These are phyloP conservation scores for Naegleria gruberi DNA, from an alignment of 208 protist genomes.

Conservation along the genomic window DNA sequence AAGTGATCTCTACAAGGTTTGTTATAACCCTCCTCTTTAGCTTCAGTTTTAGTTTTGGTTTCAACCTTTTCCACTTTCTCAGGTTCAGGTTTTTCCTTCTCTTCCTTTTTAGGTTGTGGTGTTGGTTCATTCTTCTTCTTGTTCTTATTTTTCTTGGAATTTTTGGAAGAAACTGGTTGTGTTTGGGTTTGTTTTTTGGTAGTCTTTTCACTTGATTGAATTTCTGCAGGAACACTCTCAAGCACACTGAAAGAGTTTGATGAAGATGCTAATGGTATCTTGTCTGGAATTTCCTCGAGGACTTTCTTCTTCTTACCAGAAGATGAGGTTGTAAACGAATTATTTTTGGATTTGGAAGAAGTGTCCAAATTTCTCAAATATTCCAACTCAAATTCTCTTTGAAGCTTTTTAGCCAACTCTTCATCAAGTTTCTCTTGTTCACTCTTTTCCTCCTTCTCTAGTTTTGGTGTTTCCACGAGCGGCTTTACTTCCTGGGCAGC, in stretches of 20 bases:
- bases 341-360: background rate
- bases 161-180: background rate
- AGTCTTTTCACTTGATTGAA: background rate
- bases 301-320: background rate
- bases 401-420: background rate
- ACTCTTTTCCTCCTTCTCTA: background rate
- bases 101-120: background rate
- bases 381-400: background rate
- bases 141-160: background rate
- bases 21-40: background rate
- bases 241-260: background rate
- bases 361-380: background rate
- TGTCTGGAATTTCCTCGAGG: background rate
- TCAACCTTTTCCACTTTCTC: background rate
- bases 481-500: too few species aligned
- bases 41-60: background rate
- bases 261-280: background rate
- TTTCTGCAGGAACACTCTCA: background rate
- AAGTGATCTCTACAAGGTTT: background rate
- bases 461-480: background rate
- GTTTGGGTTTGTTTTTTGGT: background rate
- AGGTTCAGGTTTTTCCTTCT: background rate
- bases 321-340: background rate
- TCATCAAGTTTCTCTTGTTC: background rate
- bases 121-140: background rate